Conservation (phyloP, 768 basidiomycete genomes). For the Rhizopogon salebrosus region DNA sequence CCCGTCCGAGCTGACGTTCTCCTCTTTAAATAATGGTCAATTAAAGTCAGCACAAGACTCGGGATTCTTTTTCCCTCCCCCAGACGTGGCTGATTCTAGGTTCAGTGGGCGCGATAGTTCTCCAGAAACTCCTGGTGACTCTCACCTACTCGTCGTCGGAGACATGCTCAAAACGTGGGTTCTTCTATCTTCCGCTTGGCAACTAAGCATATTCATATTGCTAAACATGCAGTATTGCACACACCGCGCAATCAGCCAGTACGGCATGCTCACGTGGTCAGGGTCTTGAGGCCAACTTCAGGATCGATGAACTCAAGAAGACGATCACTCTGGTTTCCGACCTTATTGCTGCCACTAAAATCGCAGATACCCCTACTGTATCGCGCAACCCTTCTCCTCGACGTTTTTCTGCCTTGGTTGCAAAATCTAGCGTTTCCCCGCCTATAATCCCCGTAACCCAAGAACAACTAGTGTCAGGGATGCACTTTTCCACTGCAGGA, state of each 20-base stretch:
- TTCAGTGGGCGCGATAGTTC: constrained; percentile 10
- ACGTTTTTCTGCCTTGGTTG: constrained; percentile 20
- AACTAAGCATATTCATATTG: not conserved
- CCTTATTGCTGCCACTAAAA: constrained; percentile 43
- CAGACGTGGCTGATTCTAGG: constrained; percentile 18
- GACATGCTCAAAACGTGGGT: constrained; percentile 53
- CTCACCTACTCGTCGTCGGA: constrained; percentile 46
- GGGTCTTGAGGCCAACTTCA: constrained; percentile 40
- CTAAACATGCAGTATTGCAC: constrained; percentile 45
- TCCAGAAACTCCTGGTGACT: constrained; percentile 33
- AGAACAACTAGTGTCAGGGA: constrained; percentile 19
- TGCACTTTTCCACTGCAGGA: constrained; percentile 13
- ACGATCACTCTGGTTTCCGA: constrained; percentile 50
- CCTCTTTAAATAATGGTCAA: constrained; percentile 11
- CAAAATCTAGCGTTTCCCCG: constrained; percentile 30
- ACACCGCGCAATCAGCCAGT: constrained; percentile 54
- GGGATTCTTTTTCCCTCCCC: constrained; percentile 19
- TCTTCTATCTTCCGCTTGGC: not conserved
- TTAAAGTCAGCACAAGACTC: constrained; percentile 13
- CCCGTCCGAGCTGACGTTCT: constrained; percentile 22
- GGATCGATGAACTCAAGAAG: constrained; percentile 52
- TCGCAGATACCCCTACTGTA: constrained; percentile 26
- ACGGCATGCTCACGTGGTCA: constrained; percentile 44
- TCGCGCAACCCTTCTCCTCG: constrained; percentile 28
- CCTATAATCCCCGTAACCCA: constrained; percentile 14